Conservation (phyloP, 305 asterid genomes). For the Rubia tinctorum region DNA sequence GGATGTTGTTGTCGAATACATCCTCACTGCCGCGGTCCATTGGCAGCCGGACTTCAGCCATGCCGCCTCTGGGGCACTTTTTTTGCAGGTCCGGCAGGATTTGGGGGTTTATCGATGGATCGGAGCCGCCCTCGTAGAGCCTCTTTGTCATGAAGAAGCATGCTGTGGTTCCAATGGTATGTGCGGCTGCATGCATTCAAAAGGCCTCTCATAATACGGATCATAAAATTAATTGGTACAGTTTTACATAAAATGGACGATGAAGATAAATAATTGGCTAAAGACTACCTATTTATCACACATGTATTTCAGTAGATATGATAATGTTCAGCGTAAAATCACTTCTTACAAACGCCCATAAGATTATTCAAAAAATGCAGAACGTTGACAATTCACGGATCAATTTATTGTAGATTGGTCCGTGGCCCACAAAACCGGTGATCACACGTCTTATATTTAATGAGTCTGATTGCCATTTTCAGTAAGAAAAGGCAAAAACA, state of each 20-base stretch:
- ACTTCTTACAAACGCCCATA: background rate
- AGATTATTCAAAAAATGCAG: background rate
- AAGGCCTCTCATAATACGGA: rapidly evolving
- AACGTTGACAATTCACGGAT: background rate
- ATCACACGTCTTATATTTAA: slow-evolving; percentile 14
- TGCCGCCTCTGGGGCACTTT: slow-evolving; percentile 55
- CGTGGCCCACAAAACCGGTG: slow-evolving; percentile 9
- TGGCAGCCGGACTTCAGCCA: slow-evolving; percentile 43
- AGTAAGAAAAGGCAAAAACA: background rate
- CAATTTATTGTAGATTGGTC: background rate
- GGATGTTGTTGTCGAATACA: slow-evolving; percentile 52
- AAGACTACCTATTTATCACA: too few species aligned
- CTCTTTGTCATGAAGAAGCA: slow-evolving; percentile 89
- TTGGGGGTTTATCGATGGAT: slow-evolving; percentile 60
- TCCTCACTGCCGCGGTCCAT: slow-evolving; percentile 55
- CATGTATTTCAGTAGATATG: too few species aligned
- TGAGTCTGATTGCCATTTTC: background rate
- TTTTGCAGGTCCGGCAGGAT: slow-evolving; percentile 57
- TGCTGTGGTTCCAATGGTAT: slow-evolving; percentile 86
- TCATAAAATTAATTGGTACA: too few species aligned
- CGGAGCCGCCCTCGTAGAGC: slow-evolving; percentile 68
- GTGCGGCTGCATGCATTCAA: slow-evolving; percentile 45
- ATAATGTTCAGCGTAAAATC: too few species aligned
- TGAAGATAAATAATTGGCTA: too few species aligned
- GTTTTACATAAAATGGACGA: too few species aligned